Conservation (phyloP, 768 basidiomycete genomes). For the Candolleomyces aberdarensis region DNA sequence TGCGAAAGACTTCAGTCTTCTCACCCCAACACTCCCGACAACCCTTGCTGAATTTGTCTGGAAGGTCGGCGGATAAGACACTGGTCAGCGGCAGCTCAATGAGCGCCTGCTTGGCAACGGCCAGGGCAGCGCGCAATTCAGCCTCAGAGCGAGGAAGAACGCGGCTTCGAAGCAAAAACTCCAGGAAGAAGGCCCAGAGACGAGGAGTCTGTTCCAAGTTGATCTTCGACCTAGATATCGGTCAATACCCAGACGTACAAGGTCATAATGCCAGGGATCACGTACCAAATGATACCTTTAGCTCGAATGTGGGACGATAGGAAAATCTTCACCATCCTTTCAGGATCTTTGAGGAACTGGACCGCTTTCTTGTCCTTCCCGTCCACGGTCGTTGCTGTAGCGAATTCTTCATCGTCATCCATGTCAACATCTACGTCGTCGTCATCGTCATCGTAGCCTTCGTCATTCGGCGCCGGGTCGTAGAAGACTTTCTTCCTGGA, state of each 20-base stretch:
- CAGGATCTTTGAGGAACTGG: slow-evolving; percentile 62
- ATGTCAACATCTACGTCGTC: slow-evolving; percentile 29
- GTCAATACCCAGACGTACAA: not conserved
- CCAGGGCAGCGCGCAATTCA: slow-evolving; percentile 43
- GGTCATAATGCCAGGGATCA: slow-evolving; percentile 11
- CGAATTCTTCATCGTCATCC: slow-evolving; percentile 23
- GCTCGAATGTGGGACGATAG: slow-evolving; percentile 67
- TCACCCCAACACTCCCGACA: slow-evolving; percentile 49
- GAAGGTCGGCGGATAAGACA: slow-evolving; percentile 38
- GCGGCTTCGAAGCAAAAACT: slow-evolving; percentile 41
- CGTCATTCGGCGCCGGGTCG: slow-evolving; percentile 4
- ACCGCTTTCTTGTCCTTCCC: slow-evolving; percentile 24
- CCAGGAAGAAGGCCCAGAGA: slow-evolving; percentile 42
- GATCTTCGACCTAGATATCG: slow-evolving; percentile 33
- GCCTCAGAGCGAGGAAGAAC: slow-evolving; percentile 43
- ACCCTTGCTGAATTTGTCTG: slow-evolving; percentile 48
- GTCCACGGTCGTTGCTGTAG: not conserved
- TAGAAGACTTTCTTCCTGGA: slow-evolving; percentile 5
- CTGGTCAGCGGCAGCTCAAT: slow-evolving; percentile 52
- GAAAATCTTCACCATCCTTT: slow-evolving; percentile 55
- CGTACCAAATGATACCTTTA: slow-evolving; percentile 68
- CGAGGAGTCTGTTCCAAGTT: slow-evolving; percentile 42
- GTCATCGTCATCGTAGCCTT: not conserved
- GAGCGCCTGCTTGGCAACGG: slow-evolving; percentile 36
- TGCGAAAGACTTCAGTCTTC: slow-evolving; percentile 29